phyloP scores from a whole-genome alignment of 2,329 filamentous ascomycete genomes.

The Epichloe gansuensis region DNA sequence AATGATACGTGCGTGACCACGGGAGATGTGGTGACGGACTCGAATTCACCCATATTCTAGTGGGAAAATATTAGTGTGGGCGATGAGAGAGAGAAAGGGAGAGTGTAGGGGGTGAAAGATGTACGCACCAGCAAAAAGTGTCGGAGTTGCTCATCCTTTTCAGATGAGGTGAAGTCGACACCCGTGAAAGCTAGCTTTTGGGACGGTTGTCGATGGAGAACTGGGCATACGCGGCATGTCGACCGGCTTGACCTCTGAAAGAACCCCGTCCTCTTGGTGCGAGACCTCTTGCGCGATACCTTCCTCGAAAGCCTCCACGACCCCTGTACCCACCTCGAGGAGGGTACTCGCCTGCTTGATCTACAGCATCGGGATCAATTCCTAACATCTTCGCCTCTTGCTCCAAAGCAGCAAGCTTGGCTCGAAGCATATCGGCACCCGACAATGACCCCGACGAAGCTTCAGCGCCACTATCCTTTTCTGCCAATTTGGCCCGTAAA shows the following conservation, averaged over 20 bases:
- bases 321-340: conserved; percentile 27
- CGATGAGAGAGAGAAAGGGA: neutral
- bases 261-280: conserved; percentile 27
- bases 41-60: conserved; percentile 51
- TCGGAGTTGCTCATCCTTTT: conserved; percentile 56
- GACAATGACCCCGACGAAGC: conserved; percentile 24
- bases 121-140: conserved; percentile 55
- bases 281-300: conserved; percentile 21
- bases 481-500: conserved; percentile 41
- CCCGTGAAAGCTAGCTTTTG: conserved; percentile 53
- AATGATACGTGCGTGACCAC: conserved; percentile 45
- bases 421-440: conserved; percentile 54
- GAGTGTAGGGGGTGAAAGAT: neutral
- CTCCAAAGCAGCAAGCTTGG: conserved; percentile 60
- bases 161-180: conserved; percentile 47
- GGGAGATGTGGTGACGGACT: conserved; percentile 39
- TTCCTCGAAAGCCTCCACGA: conserved; percentile 23
- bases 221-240: conserved; percentile 44
- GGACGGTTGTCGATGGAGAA: conserved; percentile 69
- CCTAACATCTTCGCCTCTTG: conserved; percentile 60
- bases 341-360: conserved; percentile 26
- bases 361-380: conserved; percentile 44
- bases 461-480: conserved; percentile 17
- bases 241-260: conserved; percentile 31
- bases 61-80: neutral